Percentiles rank a stretch among this genome's conserved stretches.
phyloP scores from a whole-genome alignment of 2,329 filamentous ascomycete genomes.

The Cladorrhinum sp. region DNA sequence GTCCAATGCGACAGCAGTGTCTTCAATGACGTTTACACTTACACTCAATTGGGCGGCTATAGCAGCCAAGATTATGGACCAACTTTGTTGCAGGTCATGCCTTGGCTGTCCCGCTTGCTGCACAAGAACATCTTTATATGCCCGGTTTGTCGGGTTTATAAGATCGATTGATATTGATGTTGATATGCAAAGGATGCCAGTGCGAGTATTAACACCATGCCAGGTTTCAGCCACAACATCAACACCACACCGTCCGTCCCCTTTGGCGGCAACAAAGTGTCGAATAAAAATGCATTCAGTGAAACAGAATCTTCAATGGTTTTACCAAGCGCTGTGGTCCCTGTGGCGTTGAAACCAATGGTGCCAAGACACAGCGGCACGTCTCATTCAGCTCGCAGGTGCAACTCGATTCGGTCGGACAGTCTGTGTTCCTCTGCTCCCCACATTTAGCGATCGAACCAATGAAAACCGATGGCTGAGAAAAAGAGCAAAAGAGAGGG shows the following conservation, averaged over 20 bases:
- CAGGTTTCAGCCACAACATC: neutral
- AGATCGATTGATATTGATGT: neutral
- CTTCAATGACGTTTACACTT: neutral
- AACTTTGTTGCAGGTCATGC: neutral
- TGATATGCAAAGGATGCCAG: neutral
- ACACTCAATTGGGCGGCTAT: neutral
- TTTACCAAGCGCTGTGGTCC: slow-evolving; percentile 3
- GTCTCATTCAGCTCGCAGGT: slow-evolving; percentile 1
- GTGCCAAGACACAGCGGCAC: slow-evolving; percentile 7
- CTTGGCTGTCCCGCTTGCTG: neutral
- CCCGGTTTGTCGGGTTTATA: neutral
- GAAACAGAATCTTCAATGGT: slow-evolving; percentile 4
- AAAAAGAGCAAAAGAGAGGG: neutral
- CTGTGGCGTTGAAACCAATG: neutral
- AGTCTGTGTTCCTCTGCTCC: neutral
- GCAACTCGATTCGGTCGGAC: slow-evolving; percentile 9
- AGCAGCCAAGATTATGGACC: neutral
- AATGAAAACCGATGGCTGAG: slow-evolving; percentile 3
- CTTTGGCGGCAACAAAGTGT: neutral
- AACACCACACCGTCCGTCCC: neutral
- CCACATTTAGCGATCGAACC: slow-evolving; percentile 2
- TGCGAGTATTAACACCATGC: too few species aligned
- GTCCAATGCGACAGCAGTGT: neutral
- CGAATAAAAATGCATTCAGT: neutral
- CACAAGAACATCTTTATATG: neutral